Base-by-base conservation (phyloP, 345 rosid species). In the Lumnitzera racemosa region DNA sequence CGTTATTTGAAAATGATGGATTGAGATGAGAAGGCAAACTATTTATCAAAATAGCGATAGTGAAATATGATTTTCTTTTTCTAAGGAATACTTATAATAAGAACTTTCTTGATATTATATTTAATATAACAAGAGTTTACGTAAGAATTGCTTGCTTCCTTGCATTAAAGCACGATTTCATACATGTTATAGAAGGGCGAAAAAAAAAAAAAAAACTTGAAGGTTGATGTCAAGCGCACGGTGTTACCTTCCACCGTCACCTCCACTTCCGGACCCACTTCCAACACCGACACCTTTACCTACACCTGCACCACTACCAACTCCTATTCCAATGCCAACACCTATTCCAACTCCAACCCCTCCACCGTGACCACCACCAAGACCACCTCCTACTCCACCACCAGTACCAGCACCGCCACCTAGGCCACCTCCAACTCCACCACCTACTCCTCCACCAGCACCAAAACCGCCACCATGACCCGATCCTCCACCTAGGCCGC, bases 401-500 rank as follows among this genome's bases (percentile, higher is more conserved):
- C 60, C 63, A 5, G 24, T 36, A 2, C 71, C 70, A 50, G 29
- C 65, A 46, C 71, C 71, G 2, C 59, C 47, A 4, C 82, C 82
- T 2, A 60, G 61, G 51, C 83, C 83, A 11, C 49, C 58, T 2
- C 82, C 82, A 10, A 57, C 67, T 12, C 83, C 81, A 5, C 73
- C 60, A 14, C 79, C 86, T 15, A 23, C 70, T 1, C 80, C 86
- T 0, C 72, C 74, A 0, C 87, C 88, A 3, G 52, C 67, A 12
- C 72, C 76, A 8, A 46, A 29, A 6, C 77, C 77, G 23, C 72
- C 66, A 0, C 73, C 70, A 0, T 52, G 51, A 27, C 77, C 70
- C 0, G 53, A 55, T 13, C 77, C 70, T 24, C 76, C 83, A 50
- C 83, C 83, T 5, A 74, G 68, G 5, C 90, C 84, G 7, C 89